Evolutionary conservation across 2,329 filamentous ascomycete species (phyloP).

Genomic region (Penicillium glabrum): DNA sequence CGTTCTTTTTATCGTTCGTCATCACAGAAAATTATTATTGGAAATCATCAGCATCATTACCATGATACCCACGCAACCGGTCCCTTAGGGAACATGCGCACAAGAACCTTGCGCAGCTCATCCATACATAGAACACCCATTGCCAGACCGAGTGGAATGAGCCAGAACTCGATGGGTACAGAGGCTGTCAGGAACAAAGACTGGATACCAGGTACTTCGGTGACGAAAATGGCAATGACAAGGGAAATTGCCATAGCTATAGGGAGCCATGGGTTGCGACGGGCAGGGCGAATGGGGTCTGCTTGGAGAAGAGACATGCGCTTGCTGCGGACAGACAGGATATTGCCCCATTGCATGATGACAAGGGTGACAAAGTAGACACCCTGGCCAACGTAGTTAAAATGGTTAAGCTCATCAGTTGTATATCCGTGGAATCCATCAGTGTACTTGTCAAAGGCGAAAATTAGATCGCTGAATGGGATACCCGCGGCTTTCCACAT

Average conservation of each 20-base stretch:
- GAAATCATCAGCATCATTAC: constrained; percentile 28
- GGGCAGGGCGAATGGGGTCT: constrained; percentile 48
- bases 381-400: constrained; percentile 52
- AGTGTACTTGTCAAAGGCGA: constrained; percentile 51
- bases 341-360: constrained; percentile 56
- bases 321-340: constrained; percentile 53
- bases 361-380: constrained; percentile 58
- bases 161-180: constrained; percentile 55
- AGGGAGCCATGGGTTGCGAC: constrained; percentile 54
- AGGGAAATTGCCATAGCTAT: constrained; percentile 50
- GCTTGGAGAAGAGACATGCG: constrained; percentile 54
- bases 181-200: constrained; percentile 49
- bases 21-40: background rate
- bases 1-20: background rate
- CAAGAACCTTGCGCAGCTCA: constrained; percentile 53
- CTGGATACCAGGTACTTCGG: constrained; percentile 53
- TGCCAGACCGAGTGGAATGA: constrained; percentile 53
- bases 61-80: constrained; percentile 51
- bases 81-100: constrained; percentile 48
- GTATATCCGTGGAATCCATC: constrained; percentile 54
- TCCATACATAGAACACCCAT: constrained; percentile 54
- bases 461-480: constrained; percentile 49
- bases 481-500: constrained; percentile 51
- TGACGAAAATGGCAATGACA: constrained; percentile 55
- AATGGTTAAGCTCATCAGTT: constrained; percentile 45